These are phyloP conservation scores for Chondrus crispus DNA, from an alignment of 23 red algal species.

Conservation along the genomic window DNA sequence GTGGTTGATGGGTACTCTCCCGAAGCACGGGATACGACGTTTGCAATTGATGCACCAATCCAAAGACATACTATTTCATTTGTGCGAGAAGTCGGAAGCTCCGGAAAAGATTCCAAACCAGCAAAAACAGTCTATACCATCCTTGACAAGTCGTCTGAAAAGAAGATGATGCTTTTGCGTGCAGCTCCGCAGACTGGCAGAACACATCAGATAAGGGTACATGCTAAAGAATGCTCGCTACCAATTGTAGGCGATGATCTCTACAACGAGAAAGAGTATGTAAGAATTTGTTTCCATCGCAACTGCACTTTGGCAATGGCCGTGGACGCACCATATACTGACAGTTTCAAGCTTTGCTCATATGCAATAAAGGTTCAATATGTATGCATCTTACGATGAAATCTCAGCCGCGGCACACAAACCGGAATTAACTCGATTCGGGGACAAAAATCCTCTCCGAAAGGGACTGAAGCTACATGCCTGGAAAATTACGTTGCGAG, in stretches of 20 bases:
- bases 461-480: conserved; percentile 74
- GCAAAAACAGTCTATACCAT: conserved; percentile 32
- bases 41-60: conserved; percentile 66
- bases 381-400: conserved; percentile 47
- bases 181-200: conserved; percentile 57
- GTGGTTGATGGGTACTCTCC: conserved; percentile 37
- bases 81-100: conserved; percentile 42
- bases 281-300: not conserved
- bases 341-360: not conserved
- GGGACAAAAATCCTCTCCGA: conserved; percentile 52
- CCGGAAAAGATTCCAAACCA: conserved; percentile 40
- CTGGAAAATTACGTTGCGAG: conserved; percentile 26
- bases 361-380: not conserved
- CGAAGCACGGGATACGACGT: not conserved
- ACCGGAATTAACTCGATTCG: not conserved
- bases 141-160: conserved; percentile 13
- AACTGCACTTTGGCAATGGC: not conserved
- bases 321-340: not conserved
- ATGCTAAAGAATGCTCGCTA: conserved; percentile 18
- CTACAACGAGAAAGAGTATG: conserved; percentile 54
- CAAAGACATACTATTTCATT: conserved; percentile 12
- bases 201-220: conserved; percentile 81
- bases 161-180: conserved; percentile 42
- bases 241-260: conserved; percentile 72
- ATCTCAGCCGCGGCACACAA: conserved; percentile 43